Conservation (phyloP, 768 basidiomycete species). For the Psilocybe tampanensis region DNA sequence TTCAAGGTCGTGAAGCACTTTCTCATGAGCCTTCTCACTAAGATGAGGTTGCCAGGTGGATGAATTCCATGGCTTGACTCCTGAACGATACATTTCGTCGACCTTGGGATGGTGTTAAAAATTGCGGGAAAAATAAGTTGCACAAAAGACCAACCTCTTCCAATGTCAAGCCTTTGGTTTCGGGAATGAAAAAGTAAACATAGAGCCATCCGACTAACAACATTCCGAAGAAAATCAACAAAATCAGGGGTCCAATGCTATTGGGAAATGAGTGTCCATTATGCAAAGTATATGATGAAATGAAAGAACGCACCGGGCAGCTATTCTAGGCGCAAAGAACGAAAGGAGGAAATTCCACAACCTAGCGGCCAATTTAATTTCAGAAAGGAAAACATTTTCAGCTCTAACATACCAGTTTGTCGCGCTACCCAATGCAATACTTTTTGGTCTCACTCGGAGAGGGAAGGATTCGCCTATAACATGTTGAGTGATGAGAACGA, state of each 20-base stretch:
- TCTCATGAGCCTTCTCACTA: slow-evolving; percentile 41
- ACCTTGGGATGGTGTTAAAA: slow-evolving; percentile 40
- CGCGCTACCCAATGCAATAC: slow-evolving; percentile 73
- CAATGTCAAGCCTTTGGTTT: slow-evolving; percentile 76
- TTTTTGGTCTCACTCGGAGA: slow-evolving; percentile 75
- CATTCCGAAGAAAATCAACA: slow-evolving; percentile 79
- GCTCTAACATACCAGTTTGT: slow-evolving; percentile 38
- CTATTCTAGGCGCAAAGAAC: slow-evolving; percentile 74
- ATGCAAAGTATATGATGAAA: not conserved
- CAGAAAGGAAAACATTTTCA: no score
- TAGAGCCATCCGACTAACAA: slow-evolving; percentile 69
- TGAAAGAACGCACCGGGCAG: slow-evolving; percentile 41
- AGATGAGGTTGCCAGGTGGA: slow-evolving; percentile 57
- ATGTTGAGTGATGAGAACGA: not conserved
- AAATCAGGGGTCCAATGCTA: slow-evolving; percentile 74
- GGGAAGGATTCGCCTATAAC: slow-evolving; percentile 72
- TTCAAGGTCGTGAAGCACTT: slow-evolving; percentile 18
- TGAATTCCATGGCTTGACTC: slow-evolving; percentile 69
- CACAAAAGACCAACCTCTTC: slow-evolving; percentile 54
- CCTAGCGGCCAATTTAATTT: slow-evolving; percentile 38
- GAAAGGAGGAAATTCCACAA: slow-evolving; percentile 77
- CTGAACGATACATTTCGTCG: slow-evolving; percentile 74
- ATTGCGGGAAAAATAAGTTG: not conserved
- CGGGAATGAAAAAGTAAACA: slow-evolving; percentile 77
- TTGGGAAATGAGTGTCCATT: not conserved